Evolutionary conservation across 176 grass and related monocot genomes (phyloP), one percentile per base, ranked within the genome.

Genomic region (Ensete ventricosum): DNA sequence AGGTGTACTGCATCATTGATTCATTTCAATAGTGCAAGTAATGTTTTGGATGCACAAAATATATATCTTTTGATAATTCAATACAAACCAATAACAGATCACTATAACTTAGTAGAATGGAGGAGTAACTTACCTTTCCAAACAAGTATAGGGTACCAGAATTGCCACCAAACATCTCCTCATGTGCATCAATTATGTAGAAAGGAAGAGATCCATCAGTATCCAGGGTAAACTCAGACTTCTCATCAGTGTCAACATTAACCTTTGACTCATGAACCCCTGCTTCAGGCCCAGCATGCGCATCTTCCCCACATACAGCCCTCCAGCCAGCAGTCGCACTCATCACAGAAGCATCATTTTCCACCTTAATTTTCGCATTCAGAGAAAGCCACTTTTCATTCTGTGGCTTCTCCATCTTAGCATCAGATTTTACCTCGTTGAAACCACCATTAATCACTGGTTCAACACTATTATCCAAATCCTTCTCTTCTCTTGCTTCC

Each of bases 101-200:
- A 27, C 8, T 27, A 43, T 20, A 67, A 25, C 9, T 25, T 2
- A 54, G 23, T 8, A 22, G 9, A 9, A 55, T 55, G 17, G 3
- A 73, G 6, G 2, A 74, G 7, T 57, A 72, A 49, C 72, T 77
- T 79, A 99, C 95, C 91, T 99, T 99, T 55, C 95, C 95, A 85
- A 99, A 94, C 53, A 99, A 78, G 84, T 94, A 94, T 11, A 91
- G 8, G 70, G 88, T 99, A 74, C 95, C 91, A 57, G 88, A 84
- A 87, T 99, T 94, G 73, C 71, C 73, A 72, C 86, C 88, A 71
- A 91, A 99, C 75, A 91, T 72, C 75, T 94, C 90, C 76, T 99
- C 95, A 2, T 99, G 91, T 69, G 91, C 95, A 87, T 99, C 95
- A 52, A 99, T 53, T 78, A 99, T 87, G 63, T 94, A 99, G 84